A percentile compares a stretch with the other conserved stretches of the same genome.
Conservation (phyloP, 2,329 filamentous ascomycete genomes). For the Hymenoscyphus fraxineus region DNA sequence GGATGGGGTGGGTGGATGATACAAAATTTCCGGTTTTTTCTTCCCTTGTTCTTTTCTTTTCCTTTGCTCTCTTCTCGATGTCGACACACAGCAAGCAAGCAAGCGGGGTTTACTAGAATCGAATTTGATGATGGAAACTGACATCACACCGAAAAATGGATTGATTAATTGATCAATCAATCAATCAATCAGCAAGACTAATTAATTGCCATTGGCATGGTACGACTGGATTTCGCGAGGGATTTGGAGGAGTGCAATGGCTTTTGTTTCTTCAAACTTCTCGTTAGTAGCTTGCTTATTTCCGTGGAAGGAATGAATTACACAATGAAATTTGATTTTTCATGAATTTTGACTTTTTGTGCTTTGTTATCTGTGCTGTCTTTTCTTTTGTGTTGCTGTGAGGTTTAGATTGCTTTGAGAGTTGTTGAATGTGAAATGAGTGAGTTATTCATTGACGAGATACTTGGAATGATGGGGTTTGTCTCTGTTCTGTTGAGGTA, state of each 20-base stretch:
- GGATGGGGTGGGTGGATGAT: background rate
- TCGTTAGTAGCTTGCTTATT: background rate
- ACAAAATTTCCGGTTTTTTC: slow-evolving; percentile 5
- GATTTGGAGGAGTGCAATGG: background rate
- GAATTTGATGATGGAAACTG: background rate
- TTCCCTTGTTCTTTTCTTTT: background rate
- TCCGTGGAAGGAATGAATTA: background rate
- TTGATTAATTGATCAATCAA: background rate
- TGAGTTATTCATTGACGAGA: background rate
- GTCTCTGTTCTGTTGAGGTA: too few relatives aligned
- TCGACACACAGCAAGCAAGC: background rate
- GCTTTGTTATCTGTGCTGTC: background rate
- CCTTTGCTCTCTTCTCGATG: background rate
- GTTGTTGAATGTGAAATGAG: background rate
- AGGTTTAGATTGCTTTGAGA: background rate
- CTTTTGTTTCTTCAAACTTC: background rate
- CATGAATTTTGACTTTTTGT: background rate
- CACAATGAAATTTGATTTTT: background rate
- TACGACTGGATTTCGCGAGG: background rate
- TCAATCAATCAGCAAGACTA: background rate
- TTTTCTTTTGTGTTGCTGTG: background rate
- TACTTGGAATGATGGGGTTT: too few relatives aligned
- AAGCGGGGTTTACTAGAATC: background rate
- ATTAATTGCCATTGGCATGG: background rate
- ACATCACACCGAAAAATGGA: background rate